phyloP scores from a whole-genome alignment of 139 green algal species.

The Pleodorina starrii region DNA sequence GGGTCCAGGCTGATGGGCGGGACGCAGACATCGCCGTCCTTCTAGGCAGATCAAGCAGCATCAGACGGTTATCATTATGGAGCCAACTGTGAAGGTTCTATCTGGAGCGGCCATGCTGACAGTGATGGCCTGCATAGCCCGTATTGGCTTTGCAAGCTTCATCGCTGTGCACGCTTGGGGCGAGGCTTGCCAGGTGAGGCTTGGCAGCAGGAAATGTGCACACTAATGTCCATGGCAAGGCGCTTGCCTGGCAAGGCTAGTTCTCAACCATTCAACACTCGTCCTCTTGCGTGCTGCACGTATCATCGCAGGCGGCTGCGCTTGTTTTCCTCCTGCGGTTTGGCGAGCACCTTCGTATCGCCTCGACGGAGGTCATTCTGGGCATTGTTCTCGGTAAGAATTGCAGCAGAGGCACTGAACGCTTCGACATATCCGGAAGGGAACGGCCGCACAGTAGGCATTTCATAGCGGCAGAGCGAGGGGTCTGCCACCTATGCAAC shows the following conservation, averaged over 20 bases:
- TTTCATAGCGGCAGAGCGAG: too few relatives aligned
- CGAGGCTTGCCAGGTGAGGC: conserved; percentile 6
- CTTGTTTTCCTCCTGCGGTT: conserved; percentile 34
- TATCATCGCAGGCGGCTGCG: background rate
- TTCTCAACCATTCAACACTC: background rate
- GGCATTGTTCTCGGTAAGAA: background rate
- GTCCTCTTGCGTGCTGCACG: background rate
- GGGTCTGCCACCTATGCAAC: too few relatives aligned
- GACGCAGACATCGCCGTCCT: too few relatives aligned
- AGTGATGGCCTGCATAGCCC: background rate
- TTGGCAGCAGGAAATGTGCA: background rate
- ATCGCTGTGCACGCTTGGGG: background rate
- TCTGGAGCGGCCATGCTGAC: background rate
- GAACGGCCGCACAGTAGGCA: too few relatives aligned
- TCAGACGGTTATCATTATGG: too few relatives aligned
- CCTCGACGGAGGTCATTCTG: background rate
- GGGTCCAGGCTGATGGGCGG: too few relatives aligned
- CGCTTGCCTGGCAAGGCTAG: too few relatives aligned
- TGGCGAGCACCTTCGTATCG: background rate
- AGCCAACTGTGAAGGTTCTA: background rate
- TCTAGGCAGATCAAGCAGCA: too few relatives aligned
- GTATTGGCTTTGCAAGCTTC: background rate
- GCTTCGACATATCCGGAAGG: too few relatives aligned
- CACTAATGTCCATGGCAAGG: too few relatives aligned
- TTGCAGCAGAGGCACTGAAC: too few relatives aligned